Evolutionary conservation across 495 filamentous ascomycete species (phyloP).

Genomic region (Emericellopsis terricola): DNA sequence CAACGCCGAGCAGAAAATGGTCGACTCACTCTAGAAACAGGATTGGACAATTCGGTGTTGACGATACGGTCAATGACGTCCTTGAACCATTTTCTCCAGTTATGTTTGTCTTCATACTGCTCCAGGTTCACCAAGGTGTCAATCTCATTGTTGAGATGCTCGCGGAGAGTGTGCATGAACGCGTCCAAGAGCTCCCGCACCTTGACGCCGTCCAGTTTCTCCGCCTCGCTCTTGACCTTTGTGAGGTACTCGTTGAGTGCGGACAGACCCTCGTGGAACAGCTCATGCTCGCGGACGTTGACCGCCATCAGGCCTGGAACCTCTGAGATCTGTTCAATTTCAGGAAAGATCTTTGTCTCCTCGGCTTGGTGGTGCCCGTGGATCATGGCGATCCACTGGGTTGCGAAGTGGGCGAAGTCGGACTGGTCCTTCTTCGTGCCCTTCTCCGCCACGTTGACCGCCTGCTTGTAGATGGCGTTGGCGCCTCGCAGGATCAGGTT

Average conservation of each 20-base stretch:
- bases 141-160: slow-evolving; percentile 26
- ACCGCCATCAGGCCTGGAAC: slow-evolving; percentile 8
- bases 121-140: slow-evolving; percentile 9
- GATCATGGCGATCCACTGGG: slow-evolving; percentile 7
- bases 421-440: slow-evolving; percentile 6
- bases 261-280: slow-evolving; percentile 15
- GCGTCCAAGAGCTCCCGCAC: slow-evolving; percentile 19
- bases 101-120: slow-evolving; percentile 10
- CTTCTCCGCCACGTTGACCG: slow-evolving; percentile 11
- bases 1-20: not conserved
- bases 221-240: slow-evolving; percentile 4
- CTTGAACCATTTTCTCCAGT: slow-evolving; percentile 7
- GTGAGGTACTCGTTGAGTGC: slow-evolving; percentile 8
- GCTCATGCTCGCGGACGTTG: slow-evolving; percentile 16
- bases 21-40: not conserved
- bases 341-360: slow-evolving; percentile 10
- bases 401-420: slow-evolving; percentile 17
- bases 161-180: slow-evolving; percentile 15
- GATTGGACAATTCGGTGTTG: not conserved
- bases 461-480: slow-evolving; percentile 27
- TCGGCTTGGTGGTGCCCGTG: slow-evolving; percentile 12
- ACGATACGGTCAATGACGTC: slow-evolving; percentile 4
- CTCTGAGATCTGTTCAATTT: slow-evolving; percentile 8
- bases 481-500: slow-evolving; percentile 23
- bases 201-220: slow-evolving; percentile 11